phyloP scores from a whole-genome alignment of 164 flowering plant species.

The Stephania yunnanensis region DNA sequence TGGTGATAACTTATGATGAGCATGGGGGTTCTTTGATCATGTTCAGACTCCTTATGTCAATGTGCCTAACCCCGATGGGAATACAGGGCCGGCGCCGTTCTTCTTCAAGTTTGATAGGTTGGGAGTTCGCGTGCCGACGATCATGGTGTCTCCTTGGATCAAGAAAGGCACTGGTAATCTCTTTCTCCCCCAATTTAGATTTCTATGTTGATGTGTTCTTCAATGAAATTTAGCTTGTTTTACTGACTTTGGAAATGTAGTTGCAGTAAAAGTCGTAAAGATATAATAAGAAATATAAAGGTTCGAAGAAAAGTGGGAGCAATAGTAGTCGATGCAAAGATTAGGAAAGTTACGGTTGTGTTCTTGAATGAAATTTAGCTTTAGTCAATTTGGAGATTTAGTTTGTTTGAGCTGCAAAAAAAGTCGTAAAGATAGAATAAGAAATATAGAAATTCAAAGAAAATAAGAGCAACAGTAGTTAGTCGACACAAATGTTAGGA shows the following conservation, averaged over 20 bases:
- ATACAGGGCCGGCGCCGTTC: slow-evolving; percentile 68
- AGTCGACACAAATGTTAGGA: no score
- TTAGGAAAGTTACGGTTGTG: not conserved
- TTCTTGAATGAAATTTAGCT: no score
- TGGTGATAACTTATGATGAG: slow-evolving; percentile 87
- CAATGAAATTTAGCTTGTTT: not conserved
- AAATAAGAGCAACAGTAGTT: no score
- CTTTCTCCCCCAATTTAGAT: not conserved
- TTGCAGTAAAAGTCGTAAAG: no score
- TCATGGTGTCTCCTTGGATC: slow-evolving; percentile 98
- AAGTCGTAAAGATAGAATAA: no score
- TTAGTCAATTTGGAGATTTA: no score
- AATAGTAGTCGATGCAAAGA: not conserved
- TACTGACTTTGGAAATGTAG: no score
- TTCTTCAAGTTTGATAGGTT: slow-evolving; percentile 86
- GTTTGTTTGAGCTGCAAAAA: no score
- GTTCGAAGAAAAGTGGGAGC: not conserved
- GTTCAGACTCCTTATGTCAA: slow-evolving; percentile 58
- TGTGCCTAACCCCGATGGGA: slow-evolving; percentile 91
- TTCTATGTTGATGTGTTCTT: not conserved
- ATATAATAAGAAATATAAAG: no score
- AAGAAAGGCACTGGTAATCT: slow-evolving; percentile 73
- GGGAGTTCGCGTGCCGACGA: slow-evolving; percentile 90
- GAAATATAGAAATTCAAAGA: no score
- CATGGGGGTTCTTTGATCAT: slow-evolving; percentile 96